phyloP scores from a whole-genome alignment of 2,329 filamentous ascomycete genomes.

The Alternaria arborescens region DNA sequence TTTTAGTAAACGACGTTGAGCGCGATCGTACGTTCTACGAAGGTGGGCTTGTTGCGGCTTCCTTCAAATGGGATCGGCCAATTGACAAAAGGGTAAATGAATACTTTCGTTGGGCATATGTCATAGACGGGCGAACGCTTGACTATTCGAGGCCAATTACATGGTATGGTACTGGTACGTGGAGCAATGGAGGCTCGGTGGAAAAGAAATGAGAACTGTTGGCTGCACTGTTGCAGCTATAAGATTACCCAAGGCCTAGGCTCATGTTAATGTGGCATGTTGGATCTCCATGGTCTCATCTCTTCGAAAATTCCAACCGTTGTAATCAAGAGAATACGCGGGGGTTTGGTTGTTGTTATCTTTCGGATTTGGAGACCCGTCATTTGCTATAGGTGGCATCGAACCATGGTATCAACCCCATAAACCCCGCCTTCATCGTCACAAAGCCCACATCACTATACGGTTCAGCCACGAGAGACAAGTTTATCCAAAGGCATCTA shows the following conservation, averaged over 20 bases:
- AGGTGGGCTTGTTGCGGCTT: slow-evolving; percentile 18
- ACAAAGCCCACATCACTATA: background rate
- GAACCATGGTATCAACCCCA: slow-evolving; percentile 7
- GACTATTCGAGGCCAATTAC: slow-evolving; percentile 46
- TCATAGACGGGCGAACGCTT: slow-evolving; percentile 36
- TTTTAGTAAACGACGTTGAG: slow-evolving; percentile 87
- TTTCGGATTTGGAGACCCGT: background rate
- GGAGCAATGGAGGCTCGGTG: slow-evolving; percentile 33
- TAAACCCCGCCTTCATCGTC: background rate
- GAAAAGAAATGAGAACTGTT: slow-evolving; percentile 23
- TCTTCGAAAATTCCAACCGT: background rate
- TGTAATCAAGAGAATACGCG: background rate
- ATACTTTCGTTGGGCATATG: slow-evolving; percentile 49
- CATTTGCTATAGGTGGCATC: background rate
- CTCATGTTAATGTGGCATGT: background rate
- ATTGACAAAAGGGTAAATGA: slow-evolving; percentile 35
- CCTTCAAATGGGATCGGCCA: slow-evolving; percentile 54
- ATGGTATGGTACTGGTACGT: slow-evolving; percentile 39
- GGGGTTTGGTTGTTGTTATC: background rate
- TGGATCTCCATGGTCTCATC: background rate
- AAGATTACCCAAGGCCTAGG: background rate
- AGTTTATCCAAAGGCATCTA: background rate
- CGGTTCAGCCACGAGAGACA: background rate
- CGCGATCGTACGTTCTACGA: slow-evolving; percentile 52
- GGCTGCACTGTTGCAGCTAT: background rate